phyloP scores from a whole-genome alignment of 768 basidiomycete genomes.

The Tricholoma bakamatsutake region DNA sequence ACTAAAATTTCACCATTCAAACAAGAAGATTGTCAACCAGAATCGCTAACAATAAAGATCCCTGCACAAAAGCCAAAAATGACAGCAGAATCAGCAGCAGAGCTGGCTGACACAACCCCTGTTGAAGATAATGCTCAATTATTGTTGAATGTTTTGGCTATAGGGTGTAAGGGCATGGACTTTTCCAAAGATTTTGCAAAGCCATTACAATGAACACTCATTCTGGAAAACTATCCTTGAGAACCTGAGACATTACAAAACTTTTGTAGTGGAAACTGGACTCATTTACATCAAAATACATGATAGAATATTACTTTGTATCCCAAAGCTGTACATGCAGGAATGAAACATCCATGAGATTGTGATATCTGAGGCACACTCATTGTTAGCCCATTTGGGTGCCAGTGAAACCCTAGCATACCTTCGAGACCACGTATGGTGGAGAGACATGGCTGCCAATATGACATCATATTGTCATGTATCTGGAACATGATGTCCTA shows the following conservation, averaged over 20 bases:
- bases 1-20: not conserved
- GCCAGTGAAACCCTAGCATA: slow-evolving; percentile 26
- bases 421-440: slow-evolving; percentile 30
- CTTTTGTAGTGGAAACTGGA: slow-evolving; percentile 10
- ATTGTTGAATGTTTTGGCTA: not conserved
- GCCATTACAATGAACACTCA: slow-evolving; percentile 6
- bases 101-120: not conserved
- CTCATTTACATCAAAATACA: slow-evolving; percentile 12
- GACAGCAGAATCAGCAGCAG: no score
- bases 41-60: not conserved
- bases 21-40: not conserved
- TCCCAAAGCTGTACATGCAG: slow-evolving; percentile 14
- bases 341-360: slow-evolving; percentile 19
- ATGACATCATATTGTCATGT: slow-evolving; percentile 21
- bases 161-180: slow-evolving; percentile 5
- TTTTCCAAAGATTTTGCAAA: slow-evolving; percentile 5
- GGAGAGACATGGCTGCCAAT: slow-evolving; percentile 26
- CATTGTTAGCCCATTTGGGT: slow-evolving; percentile 31
- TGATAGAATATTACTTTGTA: slow-evolving; percentile 9
- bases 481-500: no score
- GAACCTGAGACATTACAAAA: slow-evolving; percentile 12
- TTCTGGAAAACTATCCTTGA: slow-evolving; percentile 12
- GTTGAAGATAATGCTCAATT: not conserved
- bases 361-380: slow-evolving; percentile 28
- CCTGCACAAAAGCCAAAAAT: not conserved